Base-by-base conservation (phyloP, 495 filamentous ascomycete genomes). In the Trichoderma reesei region DNA sequence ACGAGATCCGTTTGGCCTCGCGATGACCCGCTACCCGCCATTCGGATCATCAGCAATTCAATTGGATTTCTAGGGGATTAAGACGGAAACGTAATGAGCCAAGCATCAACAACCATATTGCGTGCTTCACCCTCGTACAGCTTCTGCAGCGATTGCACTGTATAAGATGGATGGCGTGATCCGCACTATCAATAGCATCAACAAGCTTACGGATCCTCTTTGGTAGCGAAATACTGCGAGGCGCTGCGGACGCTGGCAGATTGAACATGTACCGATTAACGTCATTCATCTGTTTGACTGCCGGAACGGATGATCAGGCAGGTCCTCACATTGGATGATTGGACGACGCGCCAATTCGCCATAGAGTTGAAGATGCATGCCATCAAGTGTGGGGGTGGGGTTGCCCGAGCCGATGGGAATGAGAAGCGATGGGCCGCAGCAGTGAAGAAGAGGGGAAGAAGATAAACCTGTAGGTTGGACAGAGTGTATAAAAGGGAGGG, bases 381-480 rank as follows among this genome's bases (percentile, higher is more conserved):
- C 26, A 26, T 26, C 26, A 31, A 56, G 33, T 56, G 51, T 34
- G 51, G 51, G 51, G 51, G 51, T 56, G 51, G 51, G 51, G 51
- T 56, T 56, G 31, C 31, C 51, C 51, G 51, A 34, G 51, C 51
- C 26, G 51, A 56, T 56, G 51, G 26, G 1, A 33, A 34, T 14
- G 87, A 86, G 5, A 87, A 88, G 46, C 88, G 39, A 41, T 41
- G 59, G 39, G 39, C 39, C 59, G 59, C 56, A 36, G n/a, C 36
- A 61, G 59, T 31, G 59, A 41, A n/a, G 34, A 36, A n/a, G n/a
- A 41, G 39, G 41, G 36, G 41, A 26, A 26, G 26, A 26, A 26
- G 26, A 26, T 26, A 26, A 26, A 26, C 26, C 26, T n/a, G 59
- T 8, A 26, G 33, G 59, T 26, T 61, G 59, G n/a, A 36, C 31